Conservation (phyloP, 2,329 filamentous ascomycete species). For the Sporothrix brasiliensis region DNA sequence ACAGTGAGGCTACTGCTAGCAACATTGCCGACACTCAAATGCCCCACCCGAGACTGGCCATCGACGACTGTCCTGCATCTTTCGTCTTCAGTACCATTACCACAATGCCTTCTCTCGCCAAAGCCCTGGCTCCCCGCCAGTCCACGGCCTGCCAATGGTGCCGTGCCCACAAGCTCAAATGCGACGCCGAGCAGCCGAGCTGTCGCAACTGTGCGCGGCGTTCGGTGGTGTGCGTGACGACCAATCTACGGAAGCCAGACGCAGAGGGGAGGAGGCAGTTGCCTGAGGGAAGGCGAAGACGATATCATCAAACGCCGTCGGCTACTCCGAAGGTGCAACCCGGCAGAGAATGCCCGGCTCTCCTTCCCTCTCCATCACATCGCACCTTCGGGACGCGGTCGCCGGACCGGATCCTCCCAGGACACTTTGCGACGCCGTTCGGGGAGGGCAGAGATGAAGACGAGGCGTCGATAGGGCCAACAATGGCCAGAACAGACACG, state of each 20-base stretch:
- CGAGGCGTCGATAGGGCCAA: background rate
- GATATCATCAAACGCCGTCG: background rate
- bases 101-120: background rate
- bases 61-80: too few species aligned
- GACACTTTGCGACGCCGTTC: slow-evolving; percentile 19
- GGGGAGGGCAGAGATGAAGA: background rate
- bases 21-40: too few species aligned
- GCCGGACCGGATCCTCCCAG: slow-evolving; percentile 4
- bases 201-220: slow-evolving; percentile 29
- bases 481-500: background rate
- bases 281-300: slow-evolving; percentile 22
- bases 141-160: slow-evolving; percentile 31
- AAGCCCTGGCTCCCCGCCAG: background rate
- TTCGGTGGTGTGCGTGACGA: slow-evolving; percentile 26
- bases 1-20: too few species aligned
- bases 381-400: background rate
- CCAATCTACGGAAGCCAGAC: slow-evolving; percentile 25
- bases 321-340: background rate
- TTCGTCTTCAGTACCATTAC: background rate
- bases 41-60: too few species aligned
- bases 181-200: slow-evolving; percentile 31
- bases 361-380: background rate
- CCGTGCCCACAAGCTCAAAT: slow-evolving; percentile 33
- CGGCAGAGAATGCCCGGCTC: background rate
- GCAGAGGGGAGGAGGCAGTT: slow-evolving; percentile 14